Conservation (phyloP, 768 basidiomycete genomes). For the Suillus cothurnatus region DNA sequence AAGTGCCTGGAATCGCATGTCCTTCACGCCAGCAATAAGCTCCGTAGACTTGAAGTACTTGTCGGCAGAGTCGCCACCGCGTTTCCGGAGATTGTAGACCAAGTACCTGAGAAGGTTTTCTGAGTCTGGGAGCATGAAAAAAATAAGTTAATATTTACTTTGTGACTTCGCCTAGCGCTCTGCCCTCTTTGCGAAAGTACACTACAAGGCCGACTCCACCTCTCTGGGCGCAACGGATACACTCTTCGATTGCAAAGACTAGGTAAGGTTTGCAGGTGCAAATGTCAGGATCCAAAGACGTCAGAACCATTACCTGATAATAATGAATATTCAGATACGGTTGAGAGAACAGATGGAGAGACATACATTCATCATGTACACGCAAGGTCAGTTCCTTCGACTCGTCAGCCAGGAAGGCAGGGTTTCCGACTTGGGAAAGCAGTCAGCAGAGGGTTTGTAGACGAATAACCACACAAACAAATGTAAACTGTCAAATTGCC, state of each 20-base stretch:
- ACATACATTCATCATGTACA: slow-evolving; percentile 90
- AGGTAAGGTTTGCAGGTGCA: slow-evolving; percentile 95
- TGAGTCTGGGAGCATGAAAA: slow-evolving; percentile 2
- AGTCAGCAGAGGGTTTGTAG: slow-evolving; percentile 8
- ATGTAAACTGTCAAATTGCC: slow-evolving; percentile 92
- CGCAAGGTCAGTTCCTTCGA: slow-evolving; percentile 83
- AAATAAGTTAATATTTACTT: slow-evolving; percentile 54
- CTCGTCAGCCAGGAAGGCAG: slow-evolving; percentile 73
- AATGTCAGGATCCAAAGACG: slow-evolving; percentile 92
- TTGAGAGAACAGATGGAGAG: neutral
- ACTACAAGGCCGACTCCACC: slow-evolving; percentile 93
- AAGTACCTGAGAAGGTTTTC: slow-evolving; percentile 61
- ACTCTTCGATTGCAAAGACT: slow-evolving; percentile 91
- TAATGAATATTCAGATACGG: neutral
- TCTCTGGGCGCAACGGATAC: slow-evolving; percentile 76
- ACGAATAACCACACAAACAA: slow-evolving; percentile 45
- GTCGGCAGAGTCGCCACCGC: slow-evolving; percentile 90
- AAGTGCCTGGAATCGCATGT: slow-evolving; percentile 91
- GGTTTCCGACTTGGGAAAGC: slow-evolving; percentile 67
- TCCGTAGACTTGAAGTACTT: slow-evolving; percentile 95
- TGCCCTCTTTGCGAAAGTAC: slow-evolving; percentile 94
- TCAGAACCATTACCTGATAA: slow-evolving; percentile 86
- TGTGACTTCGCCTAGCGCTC: slow-evolving; percentile 92
- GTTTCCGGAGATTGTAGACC: slow-evolving; percentile 95
- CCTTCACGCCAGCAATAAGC: slow-evolving; percentile 91